Base-by-base conservation (phyloP, 2,329 filamentous ascomycete genomes). In the Fusarium cyanostomum region DNA sequence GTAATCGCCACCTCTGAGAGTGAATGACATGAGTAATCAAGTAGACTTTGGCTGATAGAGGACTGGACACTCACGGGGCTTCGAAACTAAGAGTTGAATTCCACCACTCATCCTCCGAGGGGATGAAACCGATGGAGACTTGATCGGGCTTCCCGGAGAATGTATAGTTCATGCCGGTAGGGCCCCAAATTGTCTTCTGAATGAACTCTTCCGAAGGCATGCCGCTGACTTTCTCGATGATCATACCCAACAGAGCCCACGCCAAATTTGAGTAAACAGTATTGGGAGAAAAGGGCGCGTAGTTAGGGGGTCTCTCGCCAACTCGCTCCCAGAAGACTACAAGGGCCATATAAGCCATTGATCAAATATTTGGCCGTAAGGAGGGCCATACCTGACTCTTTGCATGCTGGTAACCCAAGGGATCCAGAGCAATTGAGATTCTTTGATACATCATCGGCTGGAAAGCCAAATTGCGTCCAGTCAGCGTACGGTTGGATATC, bases 401-500 rank as follows among this genome's bases (percentile, higher is more conserved):
- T 45, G 13, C 58, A 62, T 5, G 21, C 13, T 4, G 52, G 46
- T 1, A 63, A 2, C 4, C 46, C 59, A 0, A 63, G 12, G 7
- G 62, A 8, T 0, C 59, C 59, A 5, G 59, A 63, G 5, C 59
- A 63, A 7, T 62, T 62, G 4, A 63, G 43, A 0, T 28, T 50
- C n/a, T 8, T 53, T 2, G 58, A 42, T 3, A 33, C 15, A 2
- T 63, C 52, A 7, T 12, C 11, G 0, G 13, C 1, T 0, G 59
- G 59, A 0, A 31, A 59, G 0, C 59, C 59, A 8, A 63, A 48
- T 2, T 12, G n/a, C 0, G 58, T 59, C 58, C 58, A 63, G 26
- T 63, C 59, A 1, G 53, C 59, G 2, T 63, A 63, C 5, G 59
- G 48, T 12, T 37, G n/a, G 2, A 58, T 41, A 15, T 63, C 59